Evolutionary conservation across 2,329 filamentous ascomycete species (phyloP), one percentile per base, ranked within the genome.

Genomic region (Cercospora janseana): DNA sequence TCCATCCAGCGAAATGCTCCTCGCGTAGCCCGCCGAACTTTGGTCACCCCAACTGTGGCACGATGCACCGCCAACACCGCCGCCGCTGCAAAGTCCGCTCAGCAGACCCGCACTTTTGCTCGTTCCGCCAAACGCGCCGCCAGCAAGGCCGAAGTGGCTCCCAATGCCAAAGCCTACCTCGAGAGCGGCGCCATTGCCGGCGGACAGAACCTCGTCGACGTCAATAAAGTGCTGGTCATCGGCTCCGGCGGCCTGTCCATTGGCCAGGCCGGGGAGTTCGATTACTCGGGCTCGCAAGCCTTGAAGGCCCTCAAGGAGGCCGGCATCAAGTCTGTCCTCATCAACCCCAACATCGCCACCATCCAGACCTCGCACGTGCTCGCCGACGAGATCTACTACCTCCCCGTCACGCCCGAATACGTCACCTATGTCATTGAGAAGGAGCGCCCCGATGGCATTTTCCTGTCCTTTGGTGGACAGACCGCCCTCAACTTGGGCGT

Each of bases 321-420:
- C 57, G 89, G 89, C 55, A 88, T 97, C 54, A 75, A 85, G 61
- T 95, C 92, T 7, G 87, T 97, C 48, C 83, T 97, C 59, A 91
- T 97, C 71, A 97, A 97, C 75, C 92, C 92, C 65, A 97, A 97
- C 71, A 97, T 97, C 70, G 92, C 92, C 54, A 97, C 93, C 51
- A 97, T 97, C 67, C 92, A 97, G 75, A 97, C 92, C 63, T 90
- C 94, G 71, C 92, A 97, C 79, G 85, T 86, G 66, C 86, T 97
- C 68, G 90, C 90, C 66, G 92, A 97, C 69, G 91, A 97, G 75
- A 87, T 97, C 66, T 97, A 97, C 79, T 97, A 96, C 74, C 85
- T 97, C 28, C 93, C 93, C 49, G 91, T 98, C 64, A 98, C 93
- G 13, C 87, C 92, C 58, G 92, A 97, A 79, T 98, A 97, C 74